Percentiles rank a stretch among this genome's conserved stretches.
phyloP scores from a whole-genome alignment of 352 stramenopile species.

The Globisporangium ultimum region DNA sequence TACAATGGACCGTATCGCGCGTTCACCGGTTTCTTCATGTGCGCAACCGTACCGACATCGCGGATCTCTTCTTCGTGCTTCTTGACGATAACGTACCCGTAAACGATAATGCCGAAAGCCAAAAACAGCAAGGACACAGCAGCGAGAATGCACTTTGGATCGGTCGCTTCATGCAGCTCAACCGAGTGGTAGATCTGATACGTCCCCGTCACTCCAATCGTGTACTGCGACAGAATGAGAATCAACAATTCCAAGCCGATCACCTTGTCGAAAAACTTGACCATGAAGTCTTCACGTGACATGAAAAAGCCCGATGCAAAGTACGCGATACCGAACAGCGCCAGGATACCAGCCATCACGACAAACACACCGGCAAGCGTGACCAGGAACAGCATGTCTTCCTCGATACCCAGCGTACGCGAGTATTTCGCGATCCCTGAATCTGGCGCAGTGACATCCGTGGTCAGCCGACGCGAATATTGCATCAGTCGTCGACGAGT shows the following conservation, averaged over 20 bases:
- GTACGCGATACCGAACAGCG: constrained; percentile 63
- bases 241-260: constrained; percentile 74
- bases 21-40: constrained; percentile 82
- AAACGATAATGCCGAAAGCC: constrained; percentile 73
- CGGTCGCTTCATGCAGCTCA: constrained; percentile 41
- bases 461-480: constrained; percentile 1
- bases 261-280: constrained; percentile 85
- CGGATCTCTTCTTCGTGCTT: constrained; percentile 71
- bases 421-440: constrained; percentile 73
- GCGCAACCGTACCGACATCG: constrained; percentile 70
- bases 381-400: constrained; percentile 82
- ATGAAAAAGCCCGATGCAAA: constrained; percentile 54
- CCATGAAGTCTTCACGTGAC: constrained; percentile 62
- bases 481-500: constrained; percentile 6
- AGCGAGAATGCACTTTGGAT: constrained; percentile 68
- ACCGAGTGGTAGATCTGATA: constrained; percentile 85
- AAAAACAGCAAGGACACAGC: constrained; percentile 58
- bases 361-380: constrained; percentile 72
- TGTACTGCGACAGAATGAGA: constrained; percentile 81
- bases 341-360: constrained; percentile 63
- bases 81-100: constrained; percentile 68
- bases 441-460: constrained; percentile 22
- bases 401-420: constrained; percentile 61
- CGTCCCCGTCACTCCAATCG: constrained; percentile 76
- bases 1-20: constrained; percentile 80